phyloP scores from a whole-genome alignment of 176 grass and related monocot species.

The Zoysia japonica region DNA sequence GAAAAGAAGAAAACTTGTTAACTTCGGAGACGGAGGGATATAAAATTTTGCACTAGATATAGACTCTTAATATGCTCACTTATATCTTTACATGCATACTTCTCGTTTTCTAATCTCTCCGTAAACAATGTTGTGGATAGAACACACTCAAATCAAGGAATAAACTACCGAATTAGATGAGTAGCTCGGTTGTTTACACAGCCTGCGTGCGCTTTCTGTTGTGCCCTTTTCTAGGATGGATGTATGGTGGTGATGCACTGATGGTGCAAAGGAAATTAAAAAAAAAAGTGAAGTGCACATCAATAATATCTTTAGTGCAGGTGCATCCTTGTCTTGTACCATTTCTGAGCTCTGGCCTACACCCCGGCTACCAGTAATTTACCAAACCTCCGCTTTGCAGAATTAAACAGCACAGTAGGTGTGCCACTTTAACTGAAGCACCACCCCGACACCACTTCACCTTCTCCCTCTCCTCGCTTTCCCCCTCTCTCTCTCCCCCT shows the following conservation, averaged over 20 bases:
- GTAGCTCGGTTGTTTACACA: constrained; percentile 38
- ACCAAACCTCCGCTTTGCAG: constrained; percentile 30
- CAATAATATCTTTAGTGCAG: constrained; percentile 45
- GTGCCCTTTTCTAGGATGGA: constrained; percentile 41
- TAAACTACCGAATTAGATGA: constrained; percentile 40
- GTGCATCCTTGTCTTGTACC: constrained; percentile 44
- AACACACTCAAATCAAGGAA: constrained; percentile 42
- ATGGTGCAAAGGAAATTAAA: constrained; percentile 36
- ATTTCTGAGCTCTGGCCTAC: constrained; percentile 26
- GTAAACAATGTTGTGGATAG: constrained; percentile 8
- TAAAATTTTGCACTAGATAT: no score
- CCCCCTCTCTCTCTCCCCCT: not conserved
- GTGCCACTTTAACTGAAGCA: constrained; percentile 61
- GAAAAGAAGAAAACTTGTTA: no score
- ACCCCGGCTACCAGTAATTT: no score
- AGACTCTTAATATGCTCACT: no score
- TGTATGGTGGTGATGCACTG: constrained; percentile 35
- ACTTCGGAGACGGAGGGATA: no score
- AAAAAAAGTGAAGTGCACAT: constrained; percentile 22
- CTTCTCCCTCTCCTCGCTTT: constrained; percentile 12
- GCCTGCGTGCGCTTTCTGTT: constrained; percentile 36
- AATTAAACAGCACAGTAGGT: constrained; percentile 48
- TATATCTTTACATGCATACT: not conserved
- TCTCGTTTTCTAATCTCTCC: not conserved
- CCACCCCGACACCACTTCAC: constrained; percentile 30